A percentile compares a stretch with the other conserved stretches of the same genome.
Conservation (phyloP, 768 basidiomycete genomes). For the Saitozyma sp. region DNA sequence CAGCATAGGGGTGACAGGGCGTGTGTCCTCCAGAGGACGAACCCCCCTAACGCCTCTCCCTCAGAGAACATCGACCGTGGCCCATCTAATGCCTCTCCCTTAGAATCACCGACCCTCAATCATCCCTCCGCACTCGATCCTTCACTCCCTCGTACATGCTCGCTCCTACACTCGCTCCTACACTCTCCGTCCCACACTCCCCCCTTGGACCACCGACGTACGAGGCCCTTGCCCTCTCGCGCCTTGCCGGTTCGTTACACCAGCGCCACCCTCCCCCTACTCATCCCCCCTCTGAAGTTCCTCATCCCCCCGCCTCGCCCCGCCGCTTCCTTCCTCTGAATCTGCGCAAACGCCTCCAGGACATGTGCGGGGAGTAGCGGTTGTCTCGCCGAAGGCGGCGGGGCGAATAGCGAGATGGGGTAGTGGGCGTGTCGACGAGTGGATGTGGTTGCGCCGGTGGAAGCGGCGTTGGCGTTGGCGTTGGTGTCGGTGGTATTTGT, state of each 20-base stretch:
- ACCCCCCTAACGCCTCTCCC: too few species aligned
- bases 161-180: not conserved
- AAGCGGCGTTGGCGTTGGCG: not conserved
- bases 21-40: too few species aligned
- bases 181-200: not conserved
- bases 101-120: too few species aligned
- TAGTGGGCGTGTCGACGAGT: slow-evolving; percentile 38
- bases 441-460: not conserved
- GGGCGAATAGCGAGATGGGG: slow-evolving; percentile 73
- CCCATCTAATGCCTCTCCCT: too few species aligned
- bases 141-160: too few species aligned
- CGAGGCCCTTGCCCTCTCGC: not conserved
- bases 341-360: slow-evolving; percentile 83
- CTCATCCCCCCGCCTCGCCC: slow-evolving; percentile 79
- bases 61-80: too few species aligned
- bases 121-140: too few species aligned
- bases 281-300: slow-evolving; percentile 83
- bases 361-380: slow-evolving; percentile 81
- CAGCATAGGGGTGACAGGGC: too few species aligned
- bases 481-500: not conserved
- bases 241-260: slow-evolving; percentile 13
- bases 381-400: slow-evolving; percentile 76
- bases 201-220: not conserved
- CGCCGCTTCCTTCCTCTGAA: slow-evolving; percentile 83
- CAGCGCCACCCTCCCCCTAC: slow-evolving; percentile 34